phyloP scores from a whole-genome alignment of 2,329 filamentous ascomycete genomes.

The Alternaria triticina region DNA sequence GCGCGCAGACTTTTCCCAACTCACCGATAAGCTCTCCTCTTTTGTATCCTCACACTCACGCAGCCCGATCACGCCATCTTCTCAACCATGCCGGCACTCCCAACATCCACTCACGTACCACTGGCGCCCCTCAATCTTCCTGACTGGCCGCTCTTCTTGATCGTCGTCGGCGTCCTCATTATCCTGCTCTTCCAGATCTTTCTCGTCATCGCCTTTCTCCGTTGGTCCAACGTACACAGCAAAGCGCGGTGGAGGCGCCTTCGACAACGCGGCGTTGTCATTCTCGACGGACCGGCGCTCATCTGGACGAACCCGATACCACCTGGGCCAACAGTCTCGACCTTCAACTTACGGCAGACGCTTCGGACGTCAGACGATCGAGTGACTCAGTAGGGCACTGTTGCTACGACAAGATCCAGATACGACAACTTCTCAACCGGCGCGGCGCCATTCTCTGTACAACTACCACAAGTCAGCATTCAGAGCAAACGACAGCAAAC shows the following conservation, averaged over 20 bases:
- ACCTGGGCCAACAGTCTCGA: conserved; percentile 6
- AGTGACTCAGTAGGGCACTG: background rate
- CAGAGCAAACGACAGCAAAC: background rate
- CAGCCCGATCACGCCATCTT: background rate
- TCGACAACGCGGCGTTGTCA: conserved; percentile 16
- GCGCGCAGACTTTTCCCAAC: background rate
- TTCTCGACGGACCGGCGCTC: conserved; percentile 15
- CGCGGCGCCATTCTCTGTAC: background rate
- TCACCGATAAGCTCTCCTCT: background rate
- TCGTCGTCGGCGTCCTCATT: conserved; percentile 2
- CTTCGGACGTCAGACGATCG: background rate
- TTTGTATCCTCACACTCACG: background rate
- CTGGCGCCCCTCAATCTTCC: background rate
- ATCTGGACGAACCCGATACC: conserved; percentile 19
- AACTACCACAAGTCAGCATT: background rate
- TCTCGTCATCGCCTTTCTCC: background rate
- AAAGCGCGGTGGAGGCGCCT: conserved; percentile 18
- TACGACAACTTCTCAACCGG: background rate
- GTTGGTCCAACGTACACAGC: conserved; percentile 4
- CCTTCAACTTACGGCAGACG: conserved; percentile 8
- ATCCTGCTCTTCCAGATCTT: conserved; percentile 5
- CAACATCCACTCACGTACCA: background rate
- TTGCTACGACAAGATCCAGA: background rate
- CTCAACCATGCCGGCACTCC: background rate
- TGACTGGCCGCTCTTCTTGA: conserved; percentile 10